Evolutionary conservation across 1,284 basidiomycete genomes (phyloP).

Genomic region (Meripilus lineatus): DNA sequence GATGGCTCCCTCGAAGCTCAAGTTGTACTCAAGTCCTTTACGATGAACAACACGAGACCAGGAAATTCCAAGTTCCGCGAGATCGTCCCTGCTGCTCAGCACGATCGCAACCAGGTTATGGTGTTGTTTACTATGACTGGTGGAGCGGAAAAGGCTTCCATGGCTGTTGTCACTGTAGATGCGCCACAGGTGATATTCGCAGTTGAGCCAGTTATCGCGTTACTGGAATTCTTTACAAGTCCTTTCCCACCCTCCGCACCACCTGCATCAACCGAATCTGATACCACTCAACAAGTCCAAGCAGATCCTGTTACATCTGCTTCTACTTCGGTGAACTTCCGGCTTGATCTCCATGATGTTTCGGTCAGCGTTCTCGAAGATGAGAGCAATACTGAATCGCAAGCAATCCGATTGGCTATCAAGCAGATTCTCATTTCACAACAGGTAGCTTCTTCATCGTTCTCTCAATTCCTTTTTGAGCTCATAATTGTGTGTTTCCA

Average conservation of each 20-base stretch:
- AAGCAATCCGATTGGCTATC: constrained; percentile 86
- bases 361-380: constrained; percentile 89
- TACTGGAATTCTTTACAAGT: constrained; percentile 82
- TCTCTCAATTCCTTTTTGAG: not conserved
- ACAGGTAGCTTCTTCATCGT: constrained; percentile 50
- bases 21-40: constrained; percentile 85
- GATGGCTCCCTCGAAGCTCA: constrained; percentile 86
- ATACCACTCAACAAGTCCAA: constrained; percentile 18
- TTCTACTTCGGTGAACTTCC: constrained; percentile 48
- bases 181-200: constrained; percentile 94
- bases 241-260: constrained; percentile 38
- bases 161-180: constrained; percentile 87
- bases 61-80: constrained; percentile 88
- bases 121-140: constrained; percentile 81
- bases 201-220: constrained; percentile 86
- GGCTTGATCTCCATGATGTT: constrained; percentile 90
- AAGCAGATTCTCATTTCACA: constrained; percentile 89
- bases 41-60: constrained; percentile 84
- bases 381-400: constrained; percentile 75
- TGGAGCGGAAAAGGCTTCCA: constrained; percentile 49
- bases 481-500: constrained; percentile 22
- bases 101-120: constrained; percentile 95
- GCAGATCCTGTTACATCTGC: constrained; percentile 17
- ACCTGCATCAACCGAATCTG: constrained; percentile 14
- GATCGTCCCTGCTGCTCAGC: constrained; percentile 89